Conservation (phyloP, 2,329 filamentous ascomycete species). For the Gyromitra esculenta region DNA sequence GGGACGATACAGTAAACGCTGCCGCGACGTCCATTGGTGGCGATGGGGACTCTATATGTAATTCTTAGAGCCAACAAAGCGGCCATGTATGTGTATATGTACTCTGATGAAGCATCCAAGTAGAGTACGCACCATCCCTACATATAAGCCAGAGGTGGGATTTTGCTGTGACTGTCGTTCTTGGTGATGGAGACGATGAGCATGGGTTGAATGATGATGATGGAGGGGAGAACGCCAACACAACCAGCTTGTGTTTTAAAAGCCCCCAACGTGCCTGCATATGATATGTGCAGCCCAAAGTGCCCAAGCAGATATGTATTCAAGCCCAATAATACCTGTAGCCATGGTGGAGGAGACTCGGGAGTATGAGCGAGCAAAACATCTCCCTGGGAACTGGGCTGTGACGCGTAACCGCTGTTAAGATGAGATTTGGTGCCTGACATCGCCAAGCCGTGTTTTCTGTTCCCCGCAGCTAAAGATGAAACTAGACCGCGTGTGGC, state of each 20-base stretch:
- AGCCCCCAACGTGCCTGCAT: slow-evolving; percentile 50
- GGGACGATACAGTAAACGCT: slow-evolving; percentile 2
- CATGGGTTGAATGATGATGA: slow-evolving; percentile 19
- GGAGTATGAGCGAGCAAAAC: slow-evolving; percentile 14
- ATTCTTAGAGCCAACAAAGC: slow-evolving; percentile 36
- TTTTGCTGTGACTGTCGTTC: slow-evolving; percentile 38
- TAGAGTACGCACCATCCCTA: background rate
- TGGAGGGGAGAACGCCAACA: slow-evolving; percentile 41
- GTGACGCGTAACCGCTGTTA: slow-evolving; percentile 44
- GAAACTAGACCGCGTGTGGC: slow-evolving; percentile 31
- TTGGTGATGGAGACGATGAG: slow-evolving; percentile 46
- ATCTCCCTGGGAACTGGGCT: slow-evolving; percentile 15
- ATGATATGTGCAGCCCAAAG: slow-evolving; percentile 40
- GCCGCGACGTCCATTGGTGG: slow-evolving; percentile 36
- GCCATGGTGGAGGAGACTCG: background rate
- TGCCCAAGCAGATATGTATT: too few species aligned
- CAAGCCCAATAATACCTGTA: background rate
- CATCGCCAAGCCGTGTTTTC: slow-evolving; percentile 31
- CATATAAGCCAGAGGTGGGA: slow-evolving; percentile 13
- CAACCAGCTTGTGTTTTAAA: slow-evolving; percentile 46
- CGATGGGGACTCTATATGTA: slow-evolving; percentile 10
- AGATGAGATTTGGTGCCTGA: slow-evolving; percentile 51
- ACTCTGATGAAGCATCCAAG: slow-evolving; percentile 10
- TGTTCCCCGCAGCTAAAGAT: slow-evolving; percentile 31
- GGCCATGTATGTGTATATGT: slow-evolving; percentile 16